Conservation (phyloP, 768 basidiomycete species). For the Paxillus ammoniavirescens region DNA sequence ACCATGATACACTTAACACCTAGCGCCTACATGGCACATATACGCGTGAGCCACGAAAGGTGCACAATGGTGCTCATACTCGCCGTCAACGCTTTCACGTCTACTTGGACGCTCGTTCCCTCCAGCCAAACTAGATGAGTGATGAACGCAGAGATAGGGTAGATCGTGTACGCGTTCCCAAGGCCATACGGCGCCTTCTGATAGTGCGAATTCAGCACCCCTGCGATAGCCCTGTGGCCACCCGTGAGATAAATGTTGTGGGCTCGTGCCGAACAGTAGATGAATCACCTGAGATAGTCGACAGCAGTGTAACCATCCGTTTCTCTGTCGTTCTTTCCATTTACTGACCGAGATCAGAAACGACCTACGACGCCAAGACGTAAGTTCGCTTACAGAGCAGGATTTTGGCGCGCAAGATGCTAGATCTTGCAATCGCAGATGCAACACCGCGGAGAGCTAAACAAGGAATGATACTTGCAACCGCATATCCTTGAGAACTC, state of each 20-base stretch:
- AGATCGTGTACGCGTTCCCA: conserved; percentile 58
- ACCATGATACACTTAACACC: conserved; percentile 62
- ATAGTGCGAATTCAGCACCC: conserved; percentile 67
- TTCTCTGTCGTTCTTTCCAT: conserved; percentile 85
- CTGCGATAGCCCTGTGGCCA: conserved; percentile 55
- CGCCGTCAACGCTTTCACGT: conserved; percentile 61
- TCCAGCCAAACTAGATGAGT: conserved; percentile 82
- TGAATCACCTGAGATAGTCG: conserved; percentile 74
- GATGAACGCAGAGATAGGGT: conserved; percentile 77
- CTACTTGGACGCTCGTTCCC: conserved; percentile 59
- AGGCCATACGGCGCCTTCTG: conserved; percentile 49
- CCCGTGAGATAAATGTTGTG: conserved; percentile 8
- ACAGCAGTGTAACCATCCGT: conserved; percentile 81
- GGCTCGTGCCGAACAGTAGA: conserved; percentile 2
- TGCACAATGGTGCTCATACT: conserved; percentile 22
- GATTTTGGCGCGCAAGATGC: conserved; percentile 72
- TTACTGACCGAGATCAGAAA: conserved; percentile 53
- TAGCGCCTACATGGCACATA: conserved; percentile 38
- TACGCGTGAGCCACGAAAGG: not conserved
- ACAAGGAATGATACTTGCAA: conserved; percentile 81
- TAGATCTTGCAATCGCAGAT: conserved; percentile 70
- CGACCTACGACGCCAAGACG: not conserved
- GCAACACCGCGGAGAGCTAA: conserved; percentile 82
- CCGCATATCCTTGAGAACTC: conserved; percentile 4
- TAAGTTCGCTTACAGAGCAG: conserved; percentile 62